Base-by-base conservation (phyloP, 2,329 filamentous ascomycete genomes). In the Dactylellina drechsleri region DNA sequence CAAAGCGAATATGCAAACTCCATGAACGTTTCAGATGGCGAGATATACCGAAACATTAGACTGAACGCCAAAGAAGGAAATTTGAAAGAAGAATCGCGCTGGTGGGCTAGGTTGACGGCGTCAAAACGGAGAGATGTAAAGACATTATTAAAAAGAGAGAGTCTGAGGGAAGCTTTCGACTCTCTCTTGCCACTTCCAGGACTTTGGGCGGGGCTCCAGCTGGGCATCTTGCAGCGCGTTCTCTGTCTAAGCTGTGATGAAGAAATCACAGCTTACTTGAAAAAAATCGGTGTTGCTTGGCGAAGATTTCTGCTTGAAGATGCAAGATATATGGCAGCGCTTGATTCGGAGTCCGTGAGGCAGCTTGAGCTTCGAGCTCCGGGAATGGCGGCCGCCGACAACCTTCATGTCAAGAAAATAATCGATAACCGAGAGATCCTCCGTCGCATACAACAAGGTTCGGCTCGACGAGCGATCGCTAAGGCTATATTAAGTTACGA, bases 191-290 rank as follows among this genome's bases (percentile, higher is more conserved):
- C 4, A 2, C 16, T 64, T 6, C 60, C 60, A 2, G 47, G 60
- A 1, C 18, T 64, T 6, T 64, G 47, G 60, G 47, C 60, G 15
- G 60, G 60, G 8, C 49, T 64, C 15, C 28, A 54, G 16, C 40
- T 64, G 28, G 60, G 60, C 7, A 15, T 64, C 16, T 26, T 64
- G 13, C 31, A 64, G 47, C 60, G 28, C 1, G 41, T 64, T 54
- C 23, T 64, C 1, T 23, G 60, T 1, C 16, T 64, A 10, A 64
- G 53, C 15, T 64, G 49, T 26, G 28, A 64, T 26, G 31, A 64
- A 23, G 60, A 64, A 18, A 45, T 64, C n/a, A 23, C 43, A 4
- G 18, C n/a, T 18, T 64, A 64, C 50, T 31, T 64, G 16, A 16
- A 8, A 1, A 64, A 43, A 23, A 26, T 64, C 3, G 5, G 45